A percentile compares a stretch with the other conserved stretches of the same genome.
phyloP scores from a whole-genome alignment of 257 asterid species.

The Dorcoceras hygrometricum region DNA sequence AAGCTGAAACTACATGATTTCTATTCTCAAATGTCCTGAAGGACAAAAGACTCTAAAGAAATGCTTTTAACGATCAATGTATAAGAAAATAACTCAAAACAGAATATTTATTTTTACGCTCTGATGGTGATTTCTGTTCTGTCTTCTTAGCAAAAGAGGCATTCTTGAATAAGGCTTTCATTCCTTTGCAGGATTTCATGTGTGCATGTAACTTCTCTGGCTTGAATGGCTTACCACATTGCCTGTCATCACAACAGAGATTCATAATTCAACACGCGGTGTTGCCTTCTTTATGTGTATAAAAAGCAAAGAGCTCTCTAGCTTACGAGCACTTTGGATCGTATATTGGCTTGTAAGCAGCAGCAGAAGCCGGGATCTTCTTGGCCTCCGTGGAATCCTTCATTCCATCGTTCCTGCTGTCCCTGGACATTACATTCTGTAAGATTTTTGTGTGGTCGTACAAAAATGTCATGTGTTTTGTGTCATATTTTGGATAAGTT shows the following conservation, averaged over 20 bases:
- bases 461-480: no score
- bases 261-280: background rate
- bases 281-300: background rate
- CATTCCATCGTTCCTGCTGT: conserved; percentile 64
- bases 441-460: no score
- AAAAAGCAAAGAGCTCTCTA: background rate
- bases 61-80: background rate
- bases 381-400: conserved; percentile 44
- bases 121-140: background rate
- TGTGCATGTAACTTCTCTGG: conserved; percentile 81
- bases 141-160: background rate
- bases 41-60: no score
- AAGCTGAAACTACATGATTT: no score
- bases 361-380: conserved; percentile 29
- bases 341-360: conserved; percentile 49
- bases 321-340: conserved; percentile 84
- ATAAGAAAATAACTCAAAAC: background rate
- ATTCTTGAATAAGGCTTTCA: conserved; percentile 47
- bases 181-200: conserved; percentile 82
- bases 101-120: background rate
- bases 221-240: conserved; percentile 82
- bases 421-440: conserved; percentile 11
- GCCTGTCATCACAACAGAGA: conserved; percentile 42
- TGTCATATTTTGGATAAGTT: background rate
- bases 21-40: no score